Conservation (phyloP, 805 yeast genomes). For the Candida nemodendra region DNA sequence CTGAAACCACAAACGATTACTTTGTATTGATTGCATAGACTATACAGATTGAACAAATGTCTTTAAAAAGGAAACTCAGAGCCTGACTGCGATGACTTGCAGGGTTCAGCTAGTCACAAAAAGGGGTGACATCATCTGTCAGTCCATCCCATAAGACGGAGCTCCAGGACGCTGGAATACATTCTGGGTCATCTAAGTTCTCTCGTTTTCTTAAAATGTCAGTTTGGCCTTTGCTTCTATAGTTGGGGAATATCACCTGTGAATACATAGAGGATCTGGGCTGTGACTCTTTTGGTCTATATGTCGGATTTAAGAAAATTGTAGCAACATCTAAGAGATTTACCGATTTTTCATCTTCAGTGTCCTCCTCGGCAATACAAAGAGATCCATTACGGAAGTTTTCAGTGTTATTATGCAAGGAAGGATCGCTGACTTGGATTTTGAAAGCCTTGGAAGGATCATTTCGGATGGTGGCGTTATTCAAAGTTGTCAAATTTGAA, state of each 20-base stretch:
- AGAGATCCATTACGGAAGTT: slow-evolving; percentile 22
- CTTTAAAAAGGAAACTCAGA: too few relatives aligned
- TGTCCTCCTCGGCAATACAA: slow-evolving; percentile 9
- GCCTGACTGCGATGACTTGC: too few relatives aligned
- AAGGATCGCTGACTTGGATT: slow-evolving; percentile 27
- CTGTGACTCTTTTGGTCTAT: slow-evolving; percentile 1
- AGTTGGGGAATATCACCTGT: slow-evolving; percentile 23
- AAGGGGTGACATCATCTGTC: background rate
- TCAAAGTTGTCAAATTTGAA: slow-evolving; percentile 12
- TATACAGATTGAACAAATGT: too few relatives aligned
- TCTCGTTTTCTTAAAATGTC: slow-evolving; percentile 4
- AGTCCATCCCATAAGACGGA: background rate
- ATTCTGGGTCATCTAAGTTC: slow-evolving; percentile 2
- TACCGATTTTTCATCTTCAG: slow-evolving; percentile 4
- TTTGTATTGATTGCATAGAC: too few relatives aligned
- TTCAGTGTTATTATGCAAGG: slow-evolving; percentile 15
- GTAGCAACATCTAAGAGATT: slow-evolving; percentile 7
- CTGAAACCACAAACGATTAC: too few relatives aligned
- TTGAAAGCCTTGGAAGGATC: slow-evolving; percentile 21
- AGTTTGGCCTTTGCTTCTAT: slow-evolving; percentile 1
- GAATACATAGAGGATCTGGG: slow-evolving; percentile 16
- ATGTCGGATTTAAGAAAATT: background rate
- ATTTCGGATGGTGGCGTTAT: slow-evolving; percentile 1
- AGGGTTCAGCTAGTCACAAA: background rate
- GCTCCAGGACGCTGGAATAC: slow-evolving; percentile 9